Conservation (phyloP, 139 green algal species). For the Volvox africanus region DNA sequence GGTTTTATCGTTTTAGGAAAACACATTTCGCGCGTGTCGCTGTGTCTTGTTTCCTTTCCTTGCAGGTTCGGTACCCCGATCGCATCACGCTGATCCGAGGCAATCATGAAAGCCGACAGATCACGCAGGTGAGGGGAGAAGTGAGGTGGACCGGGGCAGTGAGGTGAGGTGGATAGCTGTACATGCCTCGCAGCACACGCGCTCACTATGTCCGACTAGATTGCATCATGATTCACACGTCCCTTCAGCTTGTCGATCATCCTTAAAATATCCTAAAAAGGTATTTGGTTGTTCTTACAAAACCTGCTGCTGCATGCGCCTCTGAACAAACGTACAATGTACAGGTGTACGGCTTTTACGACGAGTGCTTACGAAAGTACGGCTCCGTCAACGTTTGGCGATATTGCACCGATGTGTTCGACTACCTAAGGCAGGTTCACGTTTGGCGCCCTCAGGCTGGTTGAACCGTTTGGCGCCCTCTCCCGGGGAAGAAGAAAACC, state of each 20-base stretch:
- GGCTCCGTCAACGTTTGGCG: constrained; percentile 99
- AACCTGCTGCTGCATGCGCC: not conserved
- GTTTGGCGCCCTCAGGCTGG: not conserved
- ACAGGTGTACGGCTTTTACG: constrained; percentile 99
- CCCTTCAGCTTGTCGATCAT: too few species aligned
- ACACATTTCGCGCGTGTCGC: too few species aligned
- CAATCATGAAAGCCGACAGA: constrained; percentile 98
- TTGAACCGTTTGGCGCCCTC: too few species aligned
- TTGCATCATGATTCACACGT: too few species aligned
- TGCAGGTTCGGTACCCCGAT: constrained; percentile 90
- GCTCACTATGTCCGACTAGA: too few species aligned
- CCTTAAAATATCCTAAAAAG: too few species aligned
- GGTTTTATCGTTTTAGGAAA: too few species aligned
- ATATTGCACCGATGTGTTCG: constrained; percentile 99
- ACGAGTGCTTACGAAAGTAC: constrained; percentile 99
- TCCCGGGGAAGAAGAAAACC: not conserved
- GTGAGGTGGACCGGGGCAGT: too few species aligned
- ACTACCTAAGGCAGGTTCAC: constrained; percentile 90
- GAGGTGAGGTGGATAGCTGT: too few species aligned
- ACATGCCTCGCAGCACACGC: too few species aligned
- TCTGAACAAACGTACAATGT: not conserved
- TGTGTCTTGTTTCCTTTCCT: too few species aligned
- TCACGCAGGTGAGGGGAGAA: constrained; percentile 90
- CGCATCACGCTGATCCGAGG: constrained; percentile 97
- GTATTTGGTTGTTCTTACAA: too few species aligned